Evolutionary conservation across 148 eudicot species (phyloP).

Genomic region (Amaranthus palmeri): DNA sequence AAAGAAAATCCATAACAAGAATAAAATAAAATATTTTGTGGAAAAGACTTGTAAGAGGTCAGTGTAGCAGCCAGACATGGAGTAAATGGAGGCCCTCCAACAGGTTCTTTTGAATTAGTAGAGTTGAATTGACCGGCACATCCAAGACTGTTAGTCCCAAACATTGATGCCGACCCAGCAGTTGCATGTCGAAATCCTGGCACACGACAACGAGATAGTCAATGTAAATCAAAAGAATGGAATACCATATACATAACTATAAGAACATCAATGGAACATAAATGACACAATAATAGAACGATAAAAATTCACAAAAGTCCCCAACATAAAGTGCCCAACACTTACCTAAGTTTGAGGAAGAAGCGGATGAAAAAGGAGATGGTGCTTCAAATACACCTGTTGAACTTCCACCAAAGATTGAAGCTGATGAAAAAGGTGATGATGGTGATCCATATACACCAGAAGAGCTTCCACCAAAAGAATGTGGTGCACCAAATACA

Average conservation of each 20-base stretch:
- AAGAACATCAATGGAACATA: neutral
- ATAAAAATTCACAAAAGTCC: neutral
- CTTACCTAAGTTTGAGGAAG: slow-evolving; percentile 18
- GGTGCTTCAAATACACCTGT: slow-evolving; percentile 17
- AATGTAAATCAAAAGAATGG: neutral
- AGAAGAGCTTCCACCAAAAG: slow-evolving; percentile 13
- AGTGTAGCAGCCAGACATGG: neutral
- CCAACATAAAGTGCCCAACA: neutral
- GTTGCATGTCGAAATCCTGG: slow-evolving; percentile 19
- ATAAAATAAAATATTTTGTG: neutral
- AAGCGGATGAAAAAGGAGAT: slow-evolving; percentile 5
- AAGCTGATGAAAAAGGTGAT: neutral
- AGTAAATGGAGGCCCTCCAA: neutral
- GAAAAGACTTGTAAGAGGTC: neutral
- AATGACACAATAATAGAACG: neutral
- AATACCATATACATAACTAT: neutral
- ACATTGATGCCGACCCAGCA: neutral
- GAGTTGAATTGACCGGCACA: neutral
- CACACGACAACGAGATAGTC: slow-evolving; percentile 8
- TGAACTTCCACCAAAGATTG: slow-evolving; percentile 16
- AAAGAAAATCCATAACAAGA: neutral
- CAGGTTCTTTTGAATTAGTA: neutral
- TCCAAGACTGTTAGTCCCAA: neutral
- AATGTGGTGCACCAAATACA: slow-evolving; percentile 11
- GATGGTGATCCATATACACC: slow-evolving; percentile 12